Conservation (phyloP, 1,139 yeast genomes). For the Wickerhamomyces sp. region DNA sequence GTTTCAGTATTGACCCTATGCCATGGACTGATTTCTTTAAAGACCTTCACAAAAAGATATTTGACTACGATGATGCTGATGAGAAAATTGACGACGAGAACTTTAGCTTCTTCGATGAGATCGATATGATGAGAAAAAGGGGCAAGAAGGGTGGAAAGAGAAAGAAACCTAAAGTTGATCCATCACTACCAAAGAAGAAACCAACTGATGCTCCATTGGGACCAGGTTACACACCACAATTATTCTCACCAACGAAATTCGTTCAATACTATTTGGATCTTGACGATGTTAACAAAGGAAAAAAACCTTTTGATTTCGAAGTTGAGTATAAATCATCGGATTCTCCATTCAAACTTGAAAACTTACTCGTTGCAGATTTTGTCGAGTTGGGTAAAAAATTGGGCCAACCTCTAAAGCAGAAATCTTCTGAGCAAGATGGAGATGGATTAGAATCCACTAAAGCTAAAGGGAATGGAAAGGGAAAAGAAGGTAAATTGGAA, state of each 20-base stretch:
- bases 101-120: conserved; percentile 8
- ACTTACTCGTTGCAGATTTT: conserved; percentile 58
- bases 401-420: conserved; percentile 34
- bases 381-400: conserved; percentile 49
- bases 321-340: conserved; percentile 69
- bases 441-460: conserved; percentile 8
- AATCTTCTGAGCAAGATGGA: conserved; percentile 9
- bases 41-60: conserved; percentile 34
- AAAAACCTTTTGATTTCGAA: conserved; percentile 48
- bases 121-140: conserved; percentile 5
- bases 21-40: conserved; percentile 56
- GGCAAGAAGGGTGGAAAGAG: conserved; percentile 8
- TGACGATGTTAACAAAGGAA: conserved; percentile 41
- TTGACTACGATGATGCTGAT: conserved; percentile 21
- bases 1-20: conserved; percentile 14
- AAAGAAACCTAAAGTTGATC: conserved; percentile 37
- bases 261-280: conserved; percentile 71
- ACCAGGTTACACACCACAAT: conserved; percentile 69
- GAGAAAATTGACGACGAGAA: conserved; percentile 23
- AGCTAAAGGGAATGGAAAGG: conserved; percentile 9
- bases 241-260: conserved; percentile 66
- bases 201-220: conserved; percentile 54
- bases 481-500: conserved; percentile 15
- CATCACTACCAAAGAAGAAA: conserved; percentile 61
- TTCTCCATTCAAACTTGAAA: conserved; percentile 46